Evolutionary conservation across 1,284 basidiomycete species (phyloP).

Genomic region (Coriolopsis trogii): DNA sequence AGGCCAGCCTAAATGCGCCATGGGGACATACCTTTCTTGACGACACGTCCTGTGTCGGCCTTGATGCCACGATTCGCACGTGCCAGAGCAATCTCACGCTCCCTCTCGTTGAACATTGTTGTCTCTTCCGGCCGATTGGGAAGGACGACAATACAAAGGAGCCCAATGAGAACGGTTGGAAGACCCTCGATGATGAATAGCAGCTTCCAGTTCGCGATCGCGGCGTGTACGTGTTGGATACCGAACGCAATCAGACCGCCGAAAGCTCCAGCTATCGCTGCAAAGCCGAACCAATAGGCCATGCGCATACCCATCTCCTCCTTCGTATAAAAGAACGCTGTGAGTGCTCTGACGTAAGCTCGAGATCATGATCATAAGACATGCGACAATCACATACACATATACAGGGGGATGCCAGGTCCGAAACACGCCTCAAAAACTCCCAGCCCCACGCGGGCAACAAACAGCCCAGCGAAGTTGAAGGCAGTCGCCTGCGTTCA

Average conservation of each 20-base stretch:
- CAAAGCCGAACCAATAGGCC: constrained; percentile 81
- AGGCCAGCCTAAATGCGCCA: not conserved
- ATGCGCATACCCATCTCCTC: constrained; percentile 71
- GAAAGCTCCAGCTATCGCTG: constrained; percentile 78
- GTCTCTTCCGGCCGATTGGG: constrained; percentile 82
- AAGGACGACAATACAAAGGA: constrained; percentile 66
- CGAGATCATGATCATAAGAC: not conserved
- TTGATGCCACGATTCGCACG: constrained; percentile 74
- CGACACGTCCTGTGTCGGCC: constrained; percentile 66
- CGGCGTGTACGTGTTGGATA: constrained; percentile 56
- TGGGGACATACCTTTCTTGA: constrained; percentile 61
- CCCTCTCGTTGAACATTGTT: constrained; percentile 66
- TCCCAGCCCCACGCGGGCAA: constrained; percentile 64
- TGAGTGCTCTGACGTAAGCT: not conserved
- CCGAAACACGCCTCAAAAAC: constrained; percentile 76
- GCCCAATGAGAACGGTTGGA: constrained; percentile 70
- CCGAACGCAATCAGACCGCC: constrained; percentile 77
- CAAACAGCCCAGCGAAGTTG: constrained; percentile 58
- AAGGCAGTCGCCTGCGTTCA: constrained; percentile 54
- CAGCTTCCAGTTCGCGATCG: constrained; percentile 63
- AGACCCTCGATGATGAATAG: constrained; percentile 81
- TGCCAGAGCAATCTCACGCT: constrained; percentile 73
- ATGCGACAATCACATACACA: constrained; percentile 47
- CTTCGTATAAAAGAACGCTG: constrained; percentile 79
- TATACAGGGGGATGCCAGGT: constrained; percentile 73